Evolutionary conservation across 306 rosid genomes (phyloP), one percentile per base, ranked within the genome.

Genomic region (Vigna mungo): DNA sequence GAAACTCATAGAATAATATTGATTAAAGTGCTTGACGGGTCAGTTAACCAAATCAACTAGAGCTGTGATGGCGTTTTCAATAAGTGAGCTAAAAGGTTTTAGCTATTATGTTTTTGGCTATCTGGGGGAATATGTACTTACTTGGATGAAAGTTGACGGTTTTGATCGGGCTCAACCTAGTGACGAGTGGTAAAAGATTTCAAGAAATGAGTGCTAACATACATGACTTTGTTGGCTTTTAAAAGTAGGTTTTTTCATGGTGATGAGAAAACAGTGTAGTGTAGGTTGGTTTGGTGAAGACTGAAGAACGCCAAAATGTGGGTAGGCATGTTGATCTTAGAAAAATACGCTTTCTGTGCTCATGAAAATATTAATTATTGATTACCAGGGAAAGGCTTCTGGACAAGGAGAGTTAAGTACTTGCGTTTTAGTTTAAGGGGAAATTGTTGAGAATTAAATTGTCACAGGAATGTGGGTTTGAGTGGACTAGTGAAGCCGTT

Each of bases 1-100:
- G 65, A 51, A 71, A 58, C 59, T 51, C 43, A 37, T 37, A 37
- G 10, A 37, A 37, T 37, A 37, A 1, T 37, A 6, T 37, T 1
- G 2, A 7, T 37, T 17, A 8, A 17, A 47, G 52, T 21, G 64
- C 68, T 69, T 47, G 62, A 30, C 1, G 23, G 13, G 6, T 15
- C n/a, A 46, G 58, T 68, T 76, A 51, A 76, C 55, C 32, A 23
- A 66, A 52, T 77, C 47, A 65, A 52, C 66, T 15, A 15, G 13
- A 37, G 65, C 41, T 52, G 17, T 77, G 75, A 13, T 7, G 21
- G 15, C 18, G 17, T 46, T 58, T 67, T 56, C 34, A 66, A 27
- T 4, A 37, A 9, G 52, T n/a, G n/a, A 36, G 36, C 76, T 71
- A 37, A 53, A 47, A 32, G 1, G 14, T 65, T 15, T 37, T 12